Percentiles rank a stretch among this genome's conserved stretches.
These are phyloP conservation scores for Manihot esculenta DNA, from an alignment of 441 rosid species.

Conservation along the genomic window DNA sequence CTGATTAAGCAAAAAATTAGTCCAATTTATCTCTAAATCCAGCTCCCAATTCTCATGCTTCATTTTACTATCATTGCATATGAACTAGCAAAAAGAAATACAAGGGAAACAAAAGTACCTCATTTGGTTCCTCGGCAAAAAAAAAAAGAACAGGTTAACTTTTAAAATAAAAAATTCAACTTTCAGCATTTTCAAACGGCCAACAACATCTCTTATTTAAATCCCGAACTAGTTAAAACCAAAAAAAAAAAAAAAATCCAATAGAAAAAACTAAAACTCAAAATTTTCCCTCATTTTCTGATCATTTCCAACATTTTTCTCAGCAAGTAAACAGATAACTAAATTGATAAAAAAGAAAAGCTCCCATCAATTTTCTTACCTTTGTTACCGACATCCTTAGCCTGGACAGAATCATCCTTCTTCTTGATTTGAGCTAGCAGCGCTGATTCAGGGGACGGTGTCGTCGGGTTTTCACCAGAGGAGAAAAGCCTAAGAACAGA, in stretches of 20 bases:
- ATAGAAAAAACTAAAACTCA: neutral
- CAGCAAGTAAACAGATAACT: slow-evolving; percentile 3
- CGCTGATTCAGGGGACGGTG: slow-evolving; percentile 24
- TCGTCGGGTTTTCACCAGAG: slow-evolving; percentile 22
- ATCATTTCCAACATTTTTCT: neutral
- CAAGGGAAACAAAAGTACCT: neutral
- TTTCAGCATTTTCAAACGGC: neutral
- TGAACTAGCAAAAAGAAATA: neutral
- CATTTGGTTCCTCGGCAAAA: neutral
- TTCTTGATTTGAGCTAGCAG: slow-evolving; percentile 17
- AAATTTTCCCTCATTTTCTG: neutral
- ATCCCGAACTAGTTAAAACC: neutral
- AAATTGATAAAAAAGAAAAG: neutral
- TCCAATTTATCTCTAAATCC: neutral
- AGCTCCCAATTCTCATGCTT: neutral
- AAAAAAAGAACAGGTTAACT: no score
- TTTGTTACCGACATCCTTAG: slow-evolving; percentile 42
- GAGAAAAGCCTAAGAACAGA: no score
- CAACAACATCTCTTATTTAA: neutral
- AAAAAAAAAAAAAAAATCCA: neutral
- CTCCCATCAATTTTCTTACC: slow-evolving; percentile 27
- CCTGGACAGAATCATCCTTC: slow-evolving; percentile 27
- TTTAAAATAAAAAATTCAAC: neutral
- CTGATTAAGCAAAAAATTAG: neutral
- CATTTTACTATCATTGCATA: neutral